Percentiles rank a stretch among this genome's conserved stretches.
These are phyloP conservation scores for Coemansia sp. DNA, from an alignment of 192 early-diverging fungal genomes.

Conservation along the genomic window DNA sequence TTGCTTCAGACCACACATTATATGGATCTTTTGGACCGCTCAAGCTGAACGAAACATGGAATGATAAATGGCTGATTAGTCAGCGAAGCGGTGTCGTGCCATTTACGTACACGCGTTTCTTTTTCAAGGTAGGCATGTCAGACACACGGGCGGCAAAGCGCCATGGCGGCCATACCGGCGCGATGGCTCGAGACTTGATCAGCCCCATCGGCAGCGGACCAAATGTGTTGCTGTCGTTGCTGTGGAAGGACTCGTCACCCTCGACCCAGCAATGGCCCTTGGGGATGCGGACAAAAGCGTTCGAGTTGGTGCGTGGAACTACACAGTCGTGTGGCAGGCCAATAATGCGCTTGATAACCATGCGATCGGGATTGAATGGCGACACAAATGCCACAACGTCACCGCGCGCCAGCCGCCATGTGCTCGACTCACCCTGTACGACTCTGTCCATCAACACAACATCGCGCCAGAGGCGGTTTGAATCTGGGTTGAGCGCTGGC, in stretches of 20 bases:
- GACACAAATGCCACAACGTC: slow-evolving; percentile 69
- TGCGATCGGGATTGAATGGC: slow-evolving; percentile 66
- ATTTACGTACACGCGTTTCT: slow-evolving; percentile 31
- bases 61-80: neutral
- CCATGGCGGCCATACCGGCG: slow-evolving; percentile 68
- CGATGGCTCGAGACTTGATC: slow-evolving; percentile 59
- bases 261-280: slow-evolving; percentile 85
- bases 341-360: slow-evolving; percentile 82
- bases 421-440: slow-evolving; percentile 48
- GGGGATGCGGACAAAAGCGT: slow-evolving; percentile 62
- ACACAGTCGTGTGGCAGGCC: slow-evolving; percentile 77
- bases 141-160: slow-evolving; percentile 59
- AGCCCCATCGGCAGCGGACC: slow-evolving; percentile 75
- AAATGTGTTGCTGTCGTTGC: slow-evolving; percentile 76
- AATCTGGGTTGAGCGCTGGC: slow-evolving; percentile 78
- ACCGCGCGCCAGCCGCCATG: slow-evolving; percentile 55
- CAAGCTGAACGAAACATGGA: neutral
- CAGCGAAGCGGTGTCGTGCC: slow-evolving; percentile 12
- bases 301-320: slow-evolving; percentile 27
- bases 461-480: slow-evolving; percentile 62
- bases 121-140: slow-evolving; percentile 46
- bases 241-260: slow-evolving; percentile 82
- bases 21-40: neutral
- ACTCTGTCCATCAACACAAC: slow-evolving; percentile 67
- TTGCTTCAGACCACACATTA: too few relatives aligned